Conservation (phyloP, 1,139 yeast genomes). For the Scheffersomyces titani region DNA sequence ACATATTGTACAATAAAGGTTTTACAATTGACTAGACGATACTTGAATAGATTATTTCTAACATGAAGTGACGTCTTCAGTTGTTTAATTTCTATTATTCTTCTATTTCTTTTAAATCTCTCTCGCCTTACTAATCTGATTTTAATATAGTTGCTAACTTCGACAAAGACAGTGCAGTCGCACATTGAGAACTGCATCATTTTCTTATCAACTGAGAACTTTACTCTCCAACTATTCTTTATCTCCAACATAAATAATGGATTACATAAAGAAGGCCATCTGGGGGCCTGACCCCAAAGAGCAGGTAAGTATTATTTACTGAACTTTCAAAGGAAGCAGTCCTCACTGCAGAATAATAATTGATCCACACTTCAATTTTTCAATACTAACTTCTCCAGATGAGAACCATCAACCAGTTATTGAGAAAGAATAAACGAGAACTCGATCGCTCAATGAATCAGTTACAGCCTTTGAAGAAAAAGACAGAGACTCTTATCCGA, state of each 20-base stretch:
- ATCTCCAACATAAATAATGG: slow-evolving; percentile 41
- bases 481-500: slow-evolving; percentile 75
- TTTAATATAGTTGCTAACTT: neutral
- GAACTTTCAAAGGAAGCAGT: neutral
- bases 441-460: slow-evolving; percentile 76
- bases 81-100: neutral
- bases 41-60: neutral
- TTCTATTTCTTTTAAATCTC: neutral
- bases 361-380: neutral
- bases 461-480: slow-evolving; percentile 61
- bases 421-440: slow-evolving; percentile 84
- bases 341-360: neutral
- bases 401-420: slow-evolving; percentile 76
- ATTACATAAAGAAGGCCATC: slow-evolving; percentile 74
- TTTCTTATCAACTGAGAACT: neutral
- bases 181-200: neutral
- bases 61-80: neutral
- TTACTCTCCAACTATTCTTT: neutral
- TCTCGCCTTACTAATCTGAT: neutral
- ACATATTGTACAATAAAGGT: too few relatives aligned
- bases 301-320: slow-evolving; percentile 49
- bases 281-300: slow-evolving; percentile 98
- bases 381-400: slow-evolving; percentile 44
- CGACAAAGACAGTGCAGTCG: neutral
- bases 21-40: too few relatives aligned